Evolutionary conservation across 805 yeast genomes (phyloP).

Genomic region (Dipodascopsis tothii): DNA sequence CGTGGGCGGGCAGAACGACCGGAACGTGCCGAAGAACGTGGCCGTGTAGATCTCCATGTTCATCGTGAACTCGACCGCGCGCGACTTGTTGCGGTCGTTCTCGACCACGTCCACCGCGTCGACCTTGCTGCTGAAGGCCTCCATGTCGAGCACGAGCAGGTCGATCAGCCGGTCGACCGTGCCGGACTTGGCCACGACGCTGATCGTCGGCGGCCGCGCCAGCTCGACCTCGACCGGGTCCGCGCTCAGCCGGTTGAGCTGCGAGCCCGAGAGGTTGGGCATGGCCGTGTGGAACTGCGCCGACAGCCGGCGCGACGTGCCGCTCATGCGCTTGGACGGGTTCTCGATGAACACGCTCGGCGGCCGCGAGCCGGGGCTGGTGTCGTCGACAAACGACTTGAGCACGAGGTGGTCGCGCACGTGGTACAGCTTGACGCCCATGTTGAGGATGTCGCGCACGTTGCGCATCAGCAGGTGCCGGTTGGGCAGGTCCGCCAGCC

Average conservation of each 20-base stretch:
- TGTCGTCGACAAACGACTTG: conserved; percentile 43
- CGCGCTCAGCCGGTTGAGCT: background rate
- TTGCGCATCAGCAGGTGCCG: conserved; percentile 47
- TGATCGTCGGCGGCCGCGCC: conserved; percentile 25
- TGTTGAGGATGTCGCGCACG: conserved; percentile 57
- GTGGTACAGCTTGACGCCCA: conserved; percentile 51
- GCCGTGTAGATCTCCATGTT: conserved; percentile 58
- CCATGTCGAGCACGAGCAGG: conserved; percentile 63
- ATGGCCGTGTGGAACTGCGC: conserved; percentile 23
- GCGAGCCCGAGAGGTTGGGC: no score
- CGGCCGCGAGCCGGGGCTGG: conserved; percentile 34
- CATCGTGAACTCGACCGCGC: conserved; percentile 42
- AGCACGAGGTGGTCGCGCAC: conserved; percentile 51
- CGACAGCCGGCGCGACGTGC: conserved; percentile 32
- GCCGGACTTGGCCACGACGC: conserved; percentile 58
- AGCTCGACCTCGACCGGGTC: background rate
- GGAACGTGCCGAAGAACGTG: conserved; percentile 62
- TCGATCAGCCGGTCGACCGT: conserved; percentile 71
- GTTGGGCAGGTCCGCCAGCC: conserved; percentile 27
- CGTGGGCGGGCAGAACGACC: conserved; percentile 63
- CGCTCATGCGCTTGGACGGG: conserved; percentile 38
- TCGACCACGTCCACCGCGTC: conserved; percentile 17
- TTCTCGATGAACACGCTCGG: conserved; percentile 42
- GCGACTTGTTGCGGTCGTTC: conserved; percentile 10
- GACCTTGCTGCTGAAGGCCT: conserved; percentile 42